phyloP scores from a whole-genome alignment of 768 basidiomycete species.

The Sporobolomyces pararoseus region DNA sequence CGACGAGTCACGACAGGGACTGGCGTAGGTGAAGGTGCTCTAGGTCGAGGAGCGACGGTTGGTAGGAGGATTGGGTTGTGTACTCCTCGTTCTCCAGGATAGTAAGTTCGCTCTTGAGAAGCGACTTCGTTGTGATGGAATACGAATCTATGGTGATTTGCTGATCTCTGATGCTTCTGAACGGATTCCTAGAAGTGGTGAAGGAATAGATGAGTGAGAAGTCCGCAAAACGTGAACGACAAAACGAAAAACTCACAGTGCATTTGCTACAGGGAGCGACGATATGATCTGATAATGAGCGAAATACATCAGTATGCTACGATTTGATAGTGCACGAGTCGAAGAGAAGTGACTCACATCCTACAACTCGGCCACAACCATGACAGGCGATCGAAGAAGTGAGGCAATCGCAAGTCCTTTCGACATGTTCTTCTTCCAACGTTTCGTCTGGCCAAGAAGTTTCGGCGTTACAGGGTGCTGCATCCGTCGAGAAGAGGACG shows the following conservation, averaged over 20 bases:
- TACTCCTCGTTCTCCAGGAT: constrained; percentile 33
- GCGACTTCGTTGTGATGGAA: constrained; percentile 57
- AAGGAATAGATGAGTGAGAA: constrained; percentile 46
- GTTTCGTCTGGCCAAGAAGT: constrained; percentile 41
- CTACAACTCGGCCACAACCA: constrained; percentile 68
- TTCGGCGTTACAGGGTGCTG: constrained; percentile 61
- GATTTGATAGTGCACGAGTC: too few relatives aligned
- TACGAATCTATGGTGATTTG: constrained; percentile 81
- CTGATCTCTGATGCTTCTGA: constrained; percentile 54
- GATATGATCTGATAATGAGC: constrained; percentile 29
- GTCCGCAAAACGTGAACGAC: too few relatives aligned
- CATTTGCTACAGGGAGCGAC: constrained; percentile 62
- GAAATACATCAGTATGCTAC: too few relatives aligned
- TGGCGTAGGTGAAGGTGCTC: neutral
- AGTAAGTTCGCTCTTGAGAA: constrained; percentile 35
- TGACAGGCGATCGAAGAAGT: constrained; percentile 78
- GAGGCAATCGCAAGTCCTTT: constrained; percentile 75
- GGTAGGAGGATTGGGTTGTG: constrained; percentile 15
- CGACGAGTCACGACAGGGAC: neutral
- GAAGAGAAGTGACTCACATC: constrained; percentile 55
- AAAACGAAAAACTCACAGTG: constrained; percentile 49
- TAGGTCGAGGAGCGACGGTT: neutral
- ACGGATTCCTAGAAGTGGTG: constrained; percentile 50
- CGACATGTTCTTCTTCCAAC: constrained; percentile 34
- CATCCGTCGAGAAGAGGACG: constrained; percentile 77